Base-by-base conservation (phyloP, 2,329 filamentous ascomycete species). In the Trichoderma semiorbis region DNA sequence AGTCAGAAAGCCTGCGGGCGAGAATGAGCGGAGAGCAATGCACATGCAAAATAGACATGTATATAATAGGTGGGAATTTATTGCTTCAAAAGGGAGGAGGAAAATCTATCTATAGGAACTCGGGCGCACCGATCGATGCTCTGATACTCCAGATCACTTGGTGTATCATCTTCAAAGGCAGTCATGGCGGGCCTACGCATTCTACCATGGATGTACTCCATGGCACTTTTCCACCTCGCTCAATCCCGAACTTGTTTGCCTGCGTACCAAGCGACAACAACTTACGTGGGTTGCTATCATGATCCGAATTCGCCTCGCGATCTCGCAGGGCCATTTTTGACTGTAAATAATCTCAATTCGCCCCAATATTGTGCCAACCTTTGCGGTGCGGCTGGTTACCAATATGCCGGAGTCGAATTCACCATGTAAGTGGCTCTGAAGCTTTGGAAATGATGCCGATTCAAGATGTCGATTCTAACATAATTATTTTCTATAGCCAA, bases 301-400 rank as follows among this genome's bases (percentile, higher is more conserved):
- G 73, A 74, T 47, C 71, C 71, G 4, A 73, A 73, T 21, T 69
- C 63, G 7, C 72, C 72, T 34, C 71, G 73, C 14, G 72, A 73
- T 66, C 73, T 74, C 26, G 57, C 71, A 21, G 71, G 71, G 7
- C 68, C 72, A 7, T 36, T 71, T 28, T 53, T 74, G 36, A 71
- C 67, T 3, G 73, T 73, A 26, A 71, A 66, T 12, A 72, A 72
- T 16, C 43, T 73, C 28, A 74, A 72, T 32, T 63, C 55, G 2
- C 73, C 73, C 10, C 68, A 74, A 34, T 72, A 72, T 30, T 75
- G 74, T 39, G 74, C 74, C 70, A 70, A 74, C 43, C 43, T 72
- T 12, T 75, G 74, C 5, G 74, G 74, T 21, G 62, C 62, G n/a
- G 74, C 72, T 14, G 74, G 74, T 24, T 75, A 72, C 34, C 47